Conservation (phyloP, 176 grass and related monocot genomes). For the Carex myosuroides region DNA sequence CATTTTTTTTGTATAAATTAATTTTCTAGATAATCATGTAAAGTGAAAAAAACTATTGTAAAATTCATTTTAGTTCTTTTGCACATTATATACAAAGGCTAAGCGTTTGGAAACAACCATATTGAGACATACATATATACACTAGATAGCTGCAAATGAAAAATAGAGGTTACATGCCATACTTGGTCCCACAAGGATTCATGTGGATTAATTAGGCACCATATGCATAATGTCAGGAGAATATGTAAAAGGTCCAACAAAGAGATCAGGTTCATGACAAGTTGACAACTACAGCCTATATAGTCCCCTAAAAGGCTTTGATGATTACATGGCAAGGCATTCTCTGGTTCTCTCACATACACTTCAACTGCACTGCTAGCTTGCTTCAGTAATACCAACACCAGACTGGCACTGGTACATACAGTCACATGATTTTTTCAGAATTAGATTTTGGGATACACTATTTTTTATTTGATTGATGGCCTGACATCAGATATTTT, state of each 20-base stretch:
- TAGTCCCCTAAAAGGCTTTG: neutral
- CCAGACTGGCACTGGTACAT: neutral
- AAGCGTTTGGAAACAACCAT: neutral
- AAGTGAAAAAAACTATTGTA: too few relatives aligned
- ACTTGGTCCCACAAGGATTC: neutral
- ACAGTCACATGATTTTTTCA: too few relatives aligned
- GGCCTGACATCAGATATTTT: too few relatives aligned
- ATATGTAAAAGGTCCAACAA: conserved; percentile 6
- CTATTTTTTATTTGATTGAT: too few relatives aligned
- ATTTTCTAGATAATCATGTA: too few relatives aligned
- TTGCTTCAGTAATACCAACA: conserved; percentile 11
- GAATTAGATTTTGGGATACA: too few relatives aligned
- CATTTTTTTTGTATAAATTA: too few relatives aligned
- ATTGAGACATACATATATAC: neutral
- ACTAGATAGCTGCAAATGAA: neutral
- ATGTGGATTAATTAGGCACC: neutral
- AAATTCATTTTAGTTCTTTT: too few relatives aligned
- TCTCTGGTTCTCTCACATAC: neutral
- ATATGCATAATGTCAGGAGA: conserved; percentile 3
- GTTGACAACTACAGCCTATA: conserved; percentile 1
- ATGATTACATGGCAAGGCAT: neutral
- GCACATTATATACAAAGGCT: neutral
- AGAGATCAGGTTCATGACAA: conserved; percentile 8
- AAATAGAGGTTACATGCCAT: neutral
- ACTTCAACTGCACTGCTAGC: neutral